Evolutionary conservation across 768 basidiomycete genomes (phyloP), one percentile per base, ranked within the genome.

Genomic region (Rhizopogon roseolus): DNA sequence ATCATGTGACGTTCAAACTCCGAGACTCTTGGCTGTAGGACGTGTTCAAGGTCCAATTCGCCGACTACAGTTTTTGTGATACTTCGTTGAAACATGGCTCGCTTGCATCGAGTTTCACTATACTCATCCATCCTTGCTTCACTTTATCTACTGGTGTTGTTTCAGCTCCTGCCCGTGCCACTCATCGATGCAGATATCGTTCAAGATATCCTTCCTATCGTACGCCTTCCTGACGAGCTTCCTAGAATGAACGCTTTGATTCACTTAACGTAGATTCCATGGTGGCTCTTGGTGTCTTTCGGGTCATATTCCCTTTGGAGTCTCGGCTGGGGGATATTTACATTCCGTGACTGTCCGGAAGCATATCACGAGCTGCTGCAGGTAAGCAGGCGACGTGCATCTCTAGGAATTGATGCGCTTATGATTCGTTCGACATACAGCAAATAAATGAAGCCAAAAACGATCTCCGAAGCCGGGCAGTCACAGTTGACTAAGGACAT

Each of bases 221-320:
- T 87, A 54, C 63, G 85, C 72, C 28, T 2, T 46, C 7, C 28
- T 48, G 14, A 11, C 51, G 32, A 34, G 34, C 40, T 25, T n/a
- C 19, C 38, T n/a, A 51, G 48, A 0, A 38, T 22, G 40, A 6
- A 25, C 32, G 41, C 44, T 27, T 22, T 19, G 11, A 27, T 38
- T 34, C 28, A 49, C 16, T 49, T 11, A 25, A 25, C 44, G n/a
- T 53, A 90, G 90, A 67, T 91, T 29, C 89, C 90, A 3, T 93
- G 86, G 85, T 91, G 88, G 88, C 62, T 89, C 8, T 78, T 92
- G 11, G 84, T 92, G 2, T 74, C 85, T 1, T 90, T 90, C 58
- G 90, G 90, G 11, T 82, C 89, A 1, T 92, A 88, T 65, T 86
- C 86, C 16, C 78, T 92, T 10, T 82, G 82, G 71, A 86, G 84